phyloP scores from a whole-genome alignment of 495 filamentous ascomycete species.

The Margaritispora aquatica region DNA sequence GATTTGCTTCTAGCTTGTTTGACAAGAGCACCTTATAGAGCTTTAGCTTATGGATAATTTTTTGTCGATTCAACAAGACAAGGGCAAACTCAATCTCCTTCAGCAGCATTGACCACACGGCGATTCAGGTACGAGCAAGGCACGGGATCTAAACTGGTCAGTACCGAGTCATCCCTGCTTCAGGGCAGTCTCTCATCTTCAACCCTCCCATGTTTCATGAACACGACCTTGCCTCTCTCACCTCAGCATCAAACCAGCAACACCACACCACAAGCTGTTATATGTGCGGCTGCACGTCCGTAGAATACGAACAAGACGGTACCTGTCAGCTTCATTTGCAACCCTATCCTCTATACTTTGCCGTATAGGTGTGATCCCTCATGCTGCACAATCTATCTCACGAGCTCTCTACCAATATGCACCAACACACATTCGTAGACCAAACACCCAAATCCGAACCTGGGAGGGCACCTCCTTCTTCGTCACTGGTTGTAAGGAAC shows the following conservation, averaged over 20 bases:
- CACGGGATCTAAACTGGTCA: neutral
- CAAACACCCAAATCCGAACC: neutral
- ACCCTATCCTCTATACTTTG: neutral
- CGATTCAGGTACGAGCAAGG: neutral
- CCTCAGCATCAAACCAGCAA: neutral
- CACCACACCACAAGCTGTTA: neutral
- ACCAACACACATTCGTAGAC: neutral
- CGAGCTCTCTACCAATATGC: neutral
- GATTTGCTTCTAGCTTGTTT: no score
- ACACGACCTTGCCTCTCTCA: neutral
- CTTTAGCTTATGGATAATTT: neutral
- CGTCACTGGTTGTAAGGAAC: neutral
- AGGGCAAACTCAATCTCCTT: neutral
- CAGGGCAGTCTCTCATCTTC: neutral
- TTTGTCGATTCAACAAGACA: neutral
- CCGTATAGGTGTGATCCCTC: neutral
- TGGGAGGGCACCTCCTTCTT: neutral
- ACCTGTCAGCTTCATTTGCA: neutral
- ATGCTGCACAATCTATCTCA: neutral
- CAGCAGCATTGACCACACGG: neutral
- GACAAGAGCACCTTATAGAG: no score
- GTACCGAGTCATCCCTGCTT: neutral
- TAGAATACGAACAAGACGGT: no score
- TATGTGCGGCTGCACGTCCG: neutral
- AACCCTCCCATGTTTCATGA: neutral